phyloP scores from a whole-genome alignment of 2,329 filamentous ascomycete genomes.

The Hysterium pulicare region DNA sequence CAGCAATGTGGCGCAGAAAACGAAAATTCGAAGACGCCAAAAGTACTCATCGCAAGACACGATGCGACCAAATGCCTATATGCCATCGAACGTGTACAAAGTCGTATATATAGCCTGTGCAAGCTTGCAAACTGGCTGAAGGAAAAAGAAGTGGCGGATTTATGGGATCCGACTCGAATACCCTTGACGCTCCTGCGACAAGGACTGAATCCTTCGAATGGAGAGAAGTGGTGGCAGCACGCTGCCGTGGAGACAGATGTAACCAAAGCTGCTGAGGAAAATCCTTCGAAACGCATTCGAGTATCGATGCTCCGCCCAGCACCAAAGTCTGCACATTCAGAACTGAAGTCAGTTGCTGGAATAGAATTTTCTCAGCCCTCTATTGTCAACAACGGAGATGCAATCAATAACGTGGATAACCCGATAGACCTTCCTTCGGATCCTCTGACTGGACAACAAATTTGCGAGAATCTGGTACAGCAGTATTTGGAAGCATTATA shows the following conservation, averaged over 20 bases:
- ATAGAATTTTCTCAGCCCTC: not conserved
- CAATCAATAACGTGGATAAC: constrained; percentile 2
- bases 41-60: constrained; percentile 33
- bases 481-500: constrained; percentile 47
- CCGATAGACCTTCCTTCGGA: constrained; percentile 5
- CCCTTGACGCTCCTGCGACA: constrained; percentile 48
- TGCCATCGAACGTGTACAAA: constrained; percentile 67
- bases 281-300: constrained; percentile 20
- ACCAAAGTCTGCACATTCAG: constrained; percentile 5
- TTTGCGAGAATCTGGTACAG: constrained; percentile 51
- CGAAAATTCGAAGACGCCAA: constrained; percentile 8
- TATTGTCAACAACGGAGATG: not conserved
- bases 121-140: constrained; percentile 66
- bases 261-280: constrained; percentile 6
- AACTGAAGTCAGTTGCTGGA: constrained; percentile 2
- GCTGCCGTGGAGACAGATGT: constrained; percentile 19
- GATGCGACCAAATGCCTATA: constrained; percentile 67
- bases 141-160: constrained; percentile 48
- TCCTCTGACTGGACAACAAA: constrained; percentile 27
- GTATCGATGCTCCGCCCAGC: constrained; percentile 30
- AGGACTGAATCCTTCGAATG: constrained; percentile 1
- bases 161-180: constrained; percentile 41
- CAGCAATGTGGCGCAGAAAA: constrained; percentile 8
- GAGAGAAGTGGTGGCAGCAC: constrained; percentile 31
- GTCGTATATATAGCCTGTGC: constrained; percentile 64